Evolutionary conservation across 306 rosid species (phyloP).

Genomic region (Gastrolobium villosum): DNA sequence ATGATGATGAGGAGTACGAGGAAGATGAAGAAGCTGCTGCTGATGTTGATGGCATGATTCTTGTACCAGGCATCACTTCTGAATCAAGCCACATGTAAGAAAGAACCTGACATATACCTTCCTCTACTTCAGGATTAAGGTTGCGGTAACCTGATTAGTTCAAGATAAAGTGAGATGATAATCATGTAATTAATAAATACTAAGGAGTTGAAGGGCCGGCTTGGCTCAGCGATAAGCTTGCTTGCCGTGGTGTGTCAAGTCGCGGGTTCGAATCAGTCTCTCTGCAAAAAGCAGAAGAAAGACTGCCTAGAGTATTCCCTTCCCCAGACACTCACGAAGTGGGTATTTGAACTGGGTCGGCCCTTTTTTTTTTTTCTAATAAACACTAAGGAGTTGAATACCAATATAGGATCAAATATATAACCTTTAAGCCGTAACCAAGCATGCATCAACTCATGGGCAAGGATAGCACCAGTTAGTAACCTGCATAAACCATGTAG

Average conservation of each 20-base stretch:
- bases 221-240: too few species aligned
- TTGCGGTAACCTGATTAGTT: slow-evolving; percentile 72
- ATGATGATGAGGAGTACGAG: slow-evolving; percentile 37
- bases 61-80: slow-evolving; percentile 78
- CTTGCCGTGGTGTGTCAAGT: too few species aligned
- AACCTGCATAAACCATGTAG: slow-evolving; percentile 61
- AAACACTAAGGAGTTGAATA: background rate
- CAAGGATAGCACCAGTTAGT: slow-evolving; percentile 98
- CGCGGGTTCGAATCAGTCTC: too few species aligned
- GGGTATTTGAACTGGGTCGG: too few species aligned
- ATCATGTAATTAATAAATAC: background rate
- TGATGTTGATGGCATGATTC: slow-evolving; percentile 74
- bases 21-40: slow-evolving; percentile 63
- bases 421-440: slow-evolving; percentile 96
- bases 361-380: too few species aligned
- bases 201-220: slow-evolving; percentile 9
- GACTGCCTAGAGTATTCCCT: too few species aligned
- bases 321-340: too few species aligned
- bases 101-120: slow-evolving; percentile 96
- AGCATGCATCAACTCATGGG: slow-evolving; percentile 98
- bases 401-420: slow-evolving; percentile 41
- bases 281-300: too few species aligned
- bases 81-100: slow-evolving; percentile 97
- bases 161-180: slow-evolving; percentile 13
- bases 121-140: slow-evolving; percentile 85